Conservation (phyloP, 768 basidiomycete genomes). For the Leccinum subgranulosum region DNA sequence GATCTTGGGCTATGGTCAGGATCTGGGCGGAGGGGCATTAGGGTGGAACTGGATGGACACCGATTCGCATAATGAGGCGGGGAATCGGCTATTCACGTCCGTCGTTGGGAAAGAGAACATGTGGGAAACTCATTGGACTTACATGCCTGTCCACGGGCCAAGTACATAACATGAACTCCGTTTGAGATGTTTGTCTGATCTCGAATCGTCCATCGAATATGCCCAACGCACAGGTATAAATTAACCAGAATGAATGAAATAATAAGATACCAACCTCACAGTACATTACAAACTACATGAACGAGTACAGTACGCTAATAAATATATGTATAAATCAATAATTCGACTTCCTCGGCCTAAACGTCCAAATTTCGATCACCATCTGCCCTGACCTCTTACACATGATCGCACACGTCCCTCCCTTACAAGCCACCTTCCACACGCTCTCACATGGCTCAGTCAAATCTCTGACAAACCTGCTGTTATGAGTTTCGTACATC, state of each 20-base stretch:
- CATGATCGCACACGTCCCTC: constrained; percentile 74
- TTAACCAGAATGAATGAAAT: background rate
- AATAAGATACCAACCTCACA: background rate
- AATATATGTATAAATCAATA: constrained; percentile 13
- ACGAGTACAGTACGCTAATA: constrained; percentile 10
- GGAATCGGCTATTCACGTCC: constrained; percentile 10
- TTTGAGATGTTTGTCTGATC: background rate
- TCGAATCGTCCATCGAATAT: background rate
- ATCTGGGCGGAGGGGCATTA: constrained; percentile 20
- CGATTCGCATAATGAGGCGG: constrained; percentile 1
- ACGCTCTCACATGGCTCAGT: constrained; percentile 75
- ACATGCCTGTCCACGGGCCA: background rate
- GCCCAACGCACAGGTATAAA: background rate
- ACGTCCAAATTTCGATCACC: constrained; percentile 84
- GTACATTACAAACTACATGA: constrained; percentile 1
- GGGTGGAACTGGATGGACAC: constrained; percentile 25
- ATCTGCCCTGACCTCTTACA: constrained; percentile 80
- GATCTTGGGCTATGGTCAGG: constrained; percentile 2
- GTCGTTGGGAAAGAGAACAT: constrained; percentile 4
- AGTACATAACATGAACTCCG: background rate
- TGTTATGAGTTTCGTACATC: constrained; percentile 66
- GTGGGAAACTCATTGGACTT: constrained; percentile 16
- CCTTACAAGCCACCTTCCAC: constrained; percentile 81
- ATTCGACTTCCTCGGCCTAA: constrained; percentile 41
- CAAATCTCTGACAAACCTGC: constrained; percentile 69